Evolutionary conservation across 2,329 filamentous ascomycete genomes (phyloP).

Genomic region (Beauveria sp.): DNA sequence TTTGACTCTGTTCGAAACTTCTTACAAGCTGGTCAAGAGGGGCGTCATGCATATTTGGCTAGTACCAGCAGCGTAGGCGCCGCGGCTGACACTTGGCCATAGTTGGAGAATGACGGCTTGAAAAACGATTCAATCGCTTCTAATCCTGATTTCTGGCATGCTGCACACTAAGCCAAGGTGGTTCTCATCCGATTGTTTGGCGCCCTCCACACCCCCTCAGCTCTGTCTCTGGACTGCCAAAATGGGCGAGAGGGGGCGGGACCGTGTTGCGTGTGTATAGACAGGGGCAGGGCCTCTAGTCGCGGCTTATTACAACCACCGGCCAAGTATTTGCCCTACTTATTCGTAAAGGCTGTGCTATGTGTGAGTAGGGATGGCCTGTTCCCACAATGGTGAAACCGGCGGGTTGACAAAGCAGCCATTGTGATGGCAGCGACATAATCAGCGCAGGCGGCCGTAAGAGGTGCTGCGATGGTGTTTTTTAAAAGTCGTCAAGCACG

Average conservation of each 20-base stretch:
- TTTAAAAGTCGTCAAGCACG: background rate
- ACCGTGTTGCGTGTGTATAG: background rate
- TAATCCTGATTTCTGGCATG: background rate
- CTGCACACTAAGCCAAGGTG: background rate
- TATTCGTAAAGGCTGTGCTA: background rate
- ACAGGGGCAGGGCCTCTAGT: background rate
- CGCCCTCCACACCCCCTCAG: background rate
- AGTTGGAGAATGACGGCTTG: background rate
- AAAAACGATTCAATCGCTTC: background rate
- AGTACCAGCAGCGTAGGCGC: background rate
- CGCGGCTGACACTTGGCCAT: background rate
- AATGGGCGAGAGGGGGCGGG: slow-evolving; percentile 2
- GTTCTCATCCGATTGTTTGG: slow-evolving; percentile 6
- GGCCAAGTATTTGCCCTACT: background rate
- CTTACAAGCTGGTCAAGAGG: background rate
- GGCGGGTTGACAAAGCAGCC: background rate
- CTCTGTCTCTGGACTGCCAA: background rate
- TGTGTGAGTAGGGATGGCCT: background rate
- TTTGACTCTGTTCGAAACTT: background rate
- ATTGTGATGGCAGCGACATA: background rate
- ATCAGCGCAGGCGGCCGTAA: background rate
- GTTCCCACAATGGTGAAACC: slow-evolving; percentile 8
- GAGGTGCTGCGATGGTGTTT: background rate
- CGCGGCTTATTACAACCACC: background rate
- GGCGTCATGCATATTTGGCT: background rate